These are phyloP conservation scores for Penicillium waksmanii DNA, from an alignment of 495 filamentous ascomycete species.

Conservation along the genomic window DNA sequence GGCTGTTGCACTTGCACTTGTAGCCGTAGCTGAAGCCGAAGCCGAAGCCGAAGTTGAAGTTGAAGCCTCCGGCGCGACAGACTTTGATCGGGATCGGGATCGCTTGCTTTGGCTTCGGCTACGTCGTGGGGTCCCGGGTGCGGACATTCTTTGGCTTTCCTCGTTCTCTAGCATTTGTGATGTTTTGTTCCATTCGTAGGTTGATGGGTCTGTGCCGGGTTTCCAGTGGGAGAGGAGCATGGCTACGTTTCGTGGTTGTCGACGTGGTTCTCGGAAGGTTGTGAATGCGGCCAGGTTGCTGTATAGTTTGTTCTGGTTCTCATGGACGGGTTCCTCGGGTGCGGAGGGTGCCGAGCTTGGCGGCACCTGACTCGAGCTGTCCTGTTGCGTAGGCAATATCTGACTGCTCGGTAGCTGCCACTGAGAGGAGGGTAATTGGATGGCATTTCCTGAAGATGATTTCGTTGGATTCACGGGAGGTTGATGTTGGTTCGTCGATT, in stretches of 20 bases:
- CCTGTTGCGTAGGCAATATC: no score
- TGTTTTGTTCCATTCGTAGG: slow-evolving; percentile 44
- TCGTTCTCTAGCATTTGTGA: slow-evolving; percentile 28
- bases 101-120: slow-evolving; percentile 25
- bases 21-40: neutral
- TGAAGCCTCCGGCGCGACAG: slow-evolving; percentile 13
- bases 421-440: slow-evolving; percentile 16
- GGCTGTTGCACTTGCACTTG: neutral
- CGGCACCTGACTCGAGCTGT: no score
- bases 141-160: slow-evolving; percentile 23
- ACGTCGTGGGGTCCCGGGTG: slow-evolving; percentile 15
- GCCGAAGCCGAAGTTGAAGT: slow-evolving; percentile 11
- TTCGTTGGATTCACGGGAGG: neutral
- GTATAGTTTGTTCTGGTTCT: slow-evolving; percentile 16
- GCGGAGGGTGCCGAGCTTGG: neutral
- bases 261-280: slow-evolving; percentile 30
- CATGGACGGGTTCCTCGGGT: neutral
- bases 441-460: slow-evolving; percentile 3
- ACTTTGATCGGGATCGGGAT: slow-evolving; percentile 17
- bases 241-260: slow-evolving; percentile 29
- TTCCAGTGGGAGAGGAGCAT: slow-evolving; percentile 50
- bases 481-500: neutral
- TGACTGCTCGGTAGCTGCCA: slow-evolving; percentile 9
- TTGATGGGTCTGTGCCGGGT: slow-evolving; percentile 39
- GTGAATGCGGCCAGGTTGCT: slow-evolving; percentile 38